Evolutionary conservation across 2,329 filamentous ascomycete genomes (phyloP), one percentile per base, ranked within the genome.

Genomic region (Diplodia mutila): DNA sequence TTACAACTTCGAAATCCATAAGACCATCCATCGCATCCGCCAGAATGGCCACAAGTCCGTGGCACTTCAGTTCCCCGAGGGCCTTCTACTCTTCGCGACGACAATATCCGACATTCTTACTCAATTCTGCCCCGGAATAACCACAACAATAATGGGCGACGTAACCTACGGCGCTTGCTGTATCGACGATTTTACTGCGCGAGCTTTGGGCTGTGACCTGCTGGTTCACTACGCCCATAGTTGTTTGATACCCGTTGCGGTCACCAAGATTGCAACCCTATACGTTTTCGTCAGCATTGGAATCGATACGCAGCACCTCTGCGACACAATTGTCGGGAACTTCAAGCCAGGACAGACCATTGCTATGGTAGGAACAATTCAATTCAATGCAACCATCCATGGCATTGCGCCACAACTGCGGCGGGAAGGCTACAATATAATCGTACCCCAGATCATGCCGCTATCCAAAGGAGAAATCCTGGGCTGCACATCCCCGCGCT

Each of bases 241-340:
- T 76, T 99, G 95, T 74, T 85, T 99, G 70, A 97, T 99, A 72
- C 95, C 95, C 0, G 93, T 98, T 12, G 94, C 97, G 72, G 92
- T 98, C 16, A 99, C 95, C 67, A 92, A 93, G 80, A 98, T 99
- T 76, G 95, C 96, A 79, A 98, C 94, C 0, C 85, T 99, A 0
- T 99, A 99, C 79, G 93, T 99, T 72, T 99, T 99, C 77, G 95
- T 99, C 67, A 94, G 97, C 78, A 99, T 99, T 75, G 92, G 90
- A 79, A 98, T 99, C 77, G 95, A 99, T 79, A 92, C 92, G 0
- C 83, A 88, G 14, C 95, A 99, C 79, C 86, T 99, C 18, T 81
- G 97, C 61, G 91, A 91, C 9, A 95, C 94, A 0, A 85, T 99
- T 55, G 91, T 93, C 76, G 89, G 93, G 69, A 99, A 97, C 77